These are phyloP conservation scores for Amauroascus verrucosus DNA, from an alignment of 2,329 filamentous ascomycete species.

Conservation along the genomic window DNA sequence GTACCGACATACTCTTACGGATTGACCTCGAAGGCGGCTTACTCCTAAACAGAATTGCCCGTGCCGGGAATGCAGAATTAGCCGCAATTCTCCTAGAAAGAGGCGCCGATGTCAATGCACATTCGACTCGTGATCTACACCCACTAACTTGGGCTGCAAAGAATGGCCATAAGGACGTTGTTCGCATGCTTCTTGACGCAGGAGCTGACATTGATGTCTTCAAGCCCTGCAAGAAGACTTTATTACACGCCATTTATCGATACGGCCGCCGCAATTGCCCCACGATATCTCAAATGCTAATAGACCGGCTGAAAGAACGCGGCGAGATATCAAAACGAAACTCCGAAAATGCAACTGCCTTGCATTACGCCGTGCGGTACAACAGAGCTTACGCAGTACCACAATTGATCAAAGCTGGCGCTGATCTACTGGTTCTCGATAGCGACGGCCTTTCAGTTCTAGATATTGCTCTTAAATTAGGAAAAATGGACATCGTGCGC, in stretches of 20 bases:
- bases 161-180: slow-evolving; percentile 20
- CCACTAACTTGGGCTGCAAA: slow-evolving; percentile 17
- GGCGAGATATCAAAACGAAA: slow-evolving; percentile 2
- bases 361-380: slow-evolving; percentile 7
- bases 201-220: slow-evolving; percentile 21
- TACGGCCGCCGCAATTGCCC: background rate
- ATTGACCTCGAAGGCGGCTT: background rate
- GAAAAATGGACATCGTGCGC: background rate
- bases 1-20: background rate
- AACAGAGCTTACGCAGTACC: slow-evolving; percentile 6
- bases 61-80: slow-evolving; percentile 3
- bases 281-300: slow-evolving; percentile 3
- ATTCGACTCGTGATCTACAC: background rate
- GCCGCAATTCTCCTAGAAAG: background rate
- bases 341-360: background rate
- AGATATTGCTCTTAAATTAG: slow-evolving; percentile 3
- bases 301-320: background rate
- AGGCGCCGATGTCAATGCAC: slow-evolving; percentile 6
- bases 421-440: slow-evolving; percentile 2
- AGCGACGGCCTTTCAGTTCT: slow-evolving; percentile 2
- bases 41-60: slow-evolving; percentile 2
- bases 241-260: slow-evolving; percentile 4
- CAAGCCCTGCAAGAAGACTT: background rate
- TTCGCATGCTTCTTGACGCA: slow-evolving; percentile 20
- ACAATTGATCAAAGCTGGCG: slow-evolving; percentile 6